A percentile compares a stretch with the other conserved stretches of the same genome.
Conservation (phyloP, 2,329 filamentous ascomycete genomes). For the Zymoseptoria passerinii region DNA sequence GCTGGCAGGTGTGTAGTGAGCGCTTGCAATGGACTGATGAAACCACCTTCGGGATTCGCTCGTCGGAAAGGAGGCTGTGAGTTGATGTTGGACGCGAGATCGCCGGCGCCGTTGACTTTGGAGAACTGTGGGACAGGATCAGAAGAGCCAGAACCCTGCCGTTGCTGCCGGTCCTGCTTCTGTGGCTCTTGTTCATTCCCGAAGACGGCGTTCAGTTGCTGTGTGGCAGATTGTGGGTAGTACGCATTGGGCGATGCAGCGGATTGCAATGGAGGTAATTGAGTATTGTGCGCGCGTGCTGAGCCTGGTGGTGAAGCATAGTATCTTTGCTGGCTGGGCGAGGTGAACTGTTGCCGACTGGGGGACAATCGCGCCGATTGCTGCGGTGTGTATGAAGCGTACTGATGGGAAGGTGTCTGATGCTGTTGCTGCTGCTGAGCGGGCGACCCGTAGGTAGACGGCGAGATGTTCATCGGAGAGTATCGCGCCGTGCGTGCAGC, state of each 20-base stretch:
- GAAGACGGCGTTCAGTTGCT: conserved; percentile 62
- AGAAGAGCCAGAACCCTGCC: conserved; percentile 32
- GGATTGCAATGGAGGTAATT: conserved; percentile 66
- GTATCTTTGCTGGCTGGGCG: conserved; percentile 46
- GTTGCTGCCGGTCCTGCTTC: conserved; percentile 40
- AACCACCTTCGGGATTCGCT: conserved; percentile 92
- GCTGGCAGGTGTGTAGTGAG: conserved; percentile 86
- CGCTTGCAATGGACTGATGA: conserved; percentile 95
- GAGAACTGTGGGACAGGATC: conserved; percentile 74
- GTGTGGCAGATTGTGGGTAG: conserved; percentile 62
- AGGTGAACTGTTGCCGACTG: conserved; percentile 55
- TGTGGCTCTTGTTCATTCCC: conserved; percentile 40
- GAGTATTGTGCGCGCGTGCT: conserved; percentile 48
- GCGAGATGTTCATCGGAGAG: conserved; percentile 91
- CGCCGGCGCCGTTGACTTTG: conserved; percentile 62
- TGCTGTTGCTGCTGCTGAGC: conserved; percentile 43
- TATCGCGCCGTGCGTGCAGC: conserved; percentile 82
- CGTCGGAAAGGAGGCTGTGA: conserved; percentile 81
- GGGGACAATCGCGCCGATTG: conserved; percentile 68
- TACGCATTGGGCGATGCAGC: conserved; percentile 48
- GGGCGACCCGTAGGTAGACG: conserved; percentile 57
- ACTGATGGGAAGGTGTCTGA: conserved; percentile 18
- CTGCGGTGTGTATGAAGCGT: conserved; percentile 31
- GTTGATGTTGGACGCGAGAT: conserved; percentile 77
- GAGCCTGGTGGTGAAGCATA: conserved; percentile 48